Evolutionary conservation across 345 rosid species (phyloP).

Genomic region (Trapa incisa): DNA sequence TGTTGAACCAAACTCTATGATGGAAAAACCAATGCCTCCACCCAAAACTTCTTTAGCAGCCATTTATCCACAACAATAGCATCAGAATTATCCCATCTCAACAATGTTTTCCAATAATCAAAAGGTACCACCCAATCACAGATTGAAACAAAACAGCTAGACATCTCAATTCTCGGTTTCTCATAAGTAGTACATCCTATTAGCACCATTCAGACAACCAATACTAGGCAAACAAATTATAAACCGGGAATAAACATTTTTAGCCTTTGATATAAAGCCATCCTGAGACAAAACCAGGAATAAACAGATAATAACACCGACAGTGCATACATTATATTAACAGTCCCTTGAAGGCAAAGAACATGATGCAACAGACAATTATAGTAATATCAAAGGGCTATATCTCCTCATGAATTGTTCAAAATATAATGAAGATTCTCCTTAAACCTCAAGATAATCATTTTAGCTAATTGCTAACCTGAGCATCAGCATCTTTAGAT

Average conservation of each 20-base stretch:
- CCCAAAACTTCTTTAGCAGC: not conserved
- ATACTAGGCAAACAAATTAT: not conserved
- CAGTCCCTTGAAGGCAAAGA: not conserved
- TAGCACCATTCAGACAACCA: not conserved
- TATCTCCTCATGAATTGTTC: not conserved
- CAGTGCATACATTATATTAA: not conserved
- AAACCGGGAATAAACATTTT: not conserved
- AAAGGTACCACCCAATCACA: not conserved
- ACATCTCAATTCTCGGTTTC: not conserved
- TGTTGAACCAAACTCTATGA: not conserved
- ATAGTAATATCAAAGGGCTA: too few species aligned
- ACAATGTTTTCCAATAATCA: too few species aligned
- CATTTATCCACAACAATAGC: not conserved
- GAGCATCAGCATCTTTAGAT: conserved; percentile 9
- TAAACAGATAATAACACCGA: not conserved
- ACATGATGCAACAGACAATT: too few species aligned
- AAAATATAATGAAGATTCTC: not conserved
- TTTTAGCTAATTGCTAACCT: conserved; percentile 10
- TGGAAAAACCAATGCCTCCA: not conserved
- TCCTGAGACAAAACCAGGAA: not conserved
- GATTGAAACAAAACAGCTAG: not conserved
- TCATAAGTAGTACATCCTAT: not conserved
- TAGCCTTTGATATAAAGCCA: not conserved
- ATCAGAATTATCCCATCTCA: too few species aligned
- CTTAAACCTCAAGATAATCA: not conserved